These are phyloP conservation scores for Vitellaria paradoxa DNA, from an alignment of 179 eudicot species.

Conservation along the genomic window DNA sequence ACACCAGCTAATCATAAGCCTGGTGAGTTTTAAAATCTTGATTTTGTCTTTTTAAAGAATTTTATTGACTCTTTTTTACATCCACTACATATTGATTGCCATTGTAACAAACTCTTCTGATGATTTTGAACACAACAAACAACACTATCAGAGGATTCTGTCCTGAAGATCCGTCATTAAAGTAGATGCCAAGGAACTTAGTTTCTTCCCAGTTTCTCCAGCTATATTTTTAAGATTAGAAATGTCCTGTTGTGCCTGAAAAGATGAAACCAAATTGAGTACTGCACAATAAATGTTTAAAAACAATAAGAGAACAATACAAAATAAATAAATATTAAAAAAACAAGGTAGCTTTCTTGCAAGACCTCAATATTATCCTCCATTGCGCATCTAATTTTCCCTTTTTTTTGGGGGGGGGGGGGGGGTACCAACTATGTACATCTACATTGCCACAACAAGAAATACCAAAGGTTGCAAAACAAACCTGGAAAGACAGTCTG, in stretches of 20 bases:
- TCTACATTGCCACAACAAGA: background rate
- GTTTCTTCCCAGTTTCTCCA: slow-evolving; percentile 93
- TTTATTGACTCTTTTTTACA: no score
- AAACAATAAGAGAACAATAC: background rate
- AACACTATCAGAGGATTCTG: slow-evolving; percentile 53
- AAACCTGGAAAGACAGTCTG: slow-evolving; percentile 92
- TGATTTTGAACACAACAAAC: slow-evolving; percentile 13
- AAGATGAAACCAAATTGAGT: background rate
- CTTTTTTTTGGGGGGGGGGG: no score
- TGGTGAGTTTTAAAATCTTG: no score
- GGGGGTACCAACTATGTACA: background rate
- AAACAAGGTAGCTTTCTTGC: no score
- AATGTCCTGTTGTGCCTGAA: slow-evolving; percentile 93
- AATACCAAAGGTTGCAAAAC: background rate
- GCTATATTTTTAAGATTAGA: slow-evolving; percentile 90
- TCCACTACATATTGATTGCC: no score
- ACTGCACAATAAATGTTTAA: background rate
- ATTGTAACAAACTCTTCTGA: no score
- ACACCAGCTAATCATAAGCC: no score
- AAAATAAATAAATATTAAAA: background rate
- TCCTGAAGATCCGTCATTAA: slow-evolving; percentile 82
- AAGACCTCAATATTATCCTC: no score
- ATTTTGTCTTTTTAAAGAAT: no score
- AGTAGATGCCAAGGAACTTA: slow-evolving; percentile 70
- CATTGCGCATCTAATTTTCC: no score